These are phyloP conservation scores for Aphanomyces euteiches DNA, from an alignment of 352 stramenopile genomes.

Conservation along the genomic window DNA sequence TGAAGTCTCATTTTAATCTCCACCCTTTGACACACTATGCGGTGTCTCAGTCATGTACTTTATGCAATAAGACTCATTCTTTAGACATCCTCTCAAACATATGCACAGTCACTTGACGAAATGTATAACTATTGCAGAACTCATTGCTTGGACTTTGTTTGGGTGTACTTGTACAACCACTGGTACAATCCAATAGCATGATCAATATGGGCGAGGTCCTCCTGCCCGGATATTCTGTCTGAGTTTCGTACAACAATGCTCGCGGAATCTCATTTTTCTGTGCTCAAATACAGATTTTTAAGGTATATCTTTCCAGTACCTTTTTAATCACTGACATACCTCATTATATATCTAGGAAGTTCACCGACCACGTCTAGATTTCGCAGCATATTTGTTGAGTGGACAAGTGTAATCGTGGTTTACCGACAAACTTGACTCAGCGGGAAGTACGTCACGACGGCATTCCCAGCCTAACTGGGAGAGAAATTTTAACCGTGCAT, in stretches of 20 bases:
- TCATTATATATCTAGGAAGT: conserved; percentile 4
- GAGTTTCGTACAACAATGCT: conserved; percentile 3
- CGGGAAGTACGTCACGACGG: too few species aligned
- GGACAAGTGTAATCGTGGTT: not conserved
- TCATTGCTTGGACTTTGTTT: not conserved
- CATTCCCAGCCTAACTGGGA: not conserved
- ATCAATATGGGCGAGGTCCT: not conserved
- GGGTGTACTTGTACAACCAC: not conserved
- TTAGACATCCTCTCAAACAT: too few species aligned
- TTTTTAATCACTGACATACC: not conserved
- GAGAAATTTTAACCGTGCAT: not conserved
- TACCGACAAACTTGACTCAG: too few species aligned
- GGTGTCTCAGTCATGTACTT: too few species aligned
- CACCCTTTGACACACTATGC: too few species aligned
- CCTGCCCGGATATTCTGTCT: not conserved
- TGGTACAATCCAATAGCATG: not conserved
- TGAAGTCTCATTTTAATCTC: too few species aligned
- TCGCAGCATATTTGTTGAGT: conserved; percentile 1
- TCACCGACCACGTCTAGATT: not conserved
- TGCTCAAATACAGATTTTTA: not conserved
- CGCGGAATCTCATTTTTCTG: not conserved
- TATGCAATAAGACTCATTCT: too few species aligned
- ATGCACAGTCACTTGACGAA: not conserved
- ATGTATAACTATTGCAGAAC: not conserved
- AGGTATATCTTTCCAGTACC: not conserved